These are phyloP conservation scores for Phascolomyces articulosus DNA, from an alignment of 371 early-diverging fungal genomes.

Conservation along the genomic window DNA sequence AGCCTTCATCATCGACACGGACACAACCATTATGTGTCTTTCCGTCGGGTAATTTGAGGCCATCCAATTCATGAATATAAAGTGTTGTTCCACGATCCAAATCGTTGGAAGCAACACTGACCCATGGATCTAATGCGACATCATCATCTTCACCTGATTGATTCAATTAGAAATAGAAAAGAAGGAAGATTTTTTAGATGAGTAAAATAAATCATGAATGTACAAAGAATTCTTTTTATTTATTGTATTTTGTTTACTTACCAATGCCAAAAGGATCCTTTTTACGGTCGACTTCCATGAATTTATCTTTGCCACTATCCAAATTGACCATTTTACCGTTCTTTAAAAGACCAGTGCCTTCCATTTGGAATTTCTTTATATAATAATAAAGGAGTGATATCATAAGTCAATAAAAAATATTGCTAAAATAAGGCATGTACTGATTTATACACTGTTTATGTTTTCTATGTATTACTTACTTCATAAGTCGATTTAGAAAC, in stretches of 20 bases:
- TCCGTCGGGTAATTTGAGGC: constrained; percentile 31
- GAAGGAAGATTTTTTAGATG: no score
- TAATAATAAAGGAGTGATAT: no score
- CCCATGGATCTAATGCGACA: constrained; percentile 29
- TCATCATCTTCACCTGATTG: constrained; percentile 9
- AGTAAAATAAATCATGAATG: no score
- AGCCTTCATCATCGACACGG: constrained; percentile 40
- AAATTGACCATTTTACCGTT: constrained; percentile 32
- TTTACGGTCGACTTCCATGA: constrained; percentile 21
- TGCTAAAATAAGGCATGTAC: no score
- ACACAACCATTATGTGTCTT: constrained; percentile 48
- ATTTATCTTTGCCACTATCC: constrained; percentile 20
- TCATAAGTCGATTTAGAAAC: constrained; percentile 29
- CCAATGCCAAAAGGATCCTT: constrained; percentile 30
- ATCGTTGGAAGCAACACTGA: constrained; percentile 36
- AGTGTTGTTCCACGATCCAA: constrained; percentile 27
- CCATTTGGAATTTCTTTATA: constrained; percentile 42
- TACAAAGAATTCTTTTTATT: neutral
- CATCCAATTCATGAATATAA: constrained; percentile 37
- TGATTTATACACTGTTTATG: no score
- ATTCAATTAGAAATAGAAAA: no score
- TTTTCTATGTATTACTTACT: constrained; percentile 11
- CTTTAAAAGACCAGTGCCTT: constrained; percentile 31
- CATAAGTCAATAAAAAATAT: neutral
- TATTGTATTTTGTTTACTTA: neutral